These are phyloP conservation scores for Clavispora phyllophila DNA, from an alignment of 805 yeast species.

Conservation along the genomic window DNA sequence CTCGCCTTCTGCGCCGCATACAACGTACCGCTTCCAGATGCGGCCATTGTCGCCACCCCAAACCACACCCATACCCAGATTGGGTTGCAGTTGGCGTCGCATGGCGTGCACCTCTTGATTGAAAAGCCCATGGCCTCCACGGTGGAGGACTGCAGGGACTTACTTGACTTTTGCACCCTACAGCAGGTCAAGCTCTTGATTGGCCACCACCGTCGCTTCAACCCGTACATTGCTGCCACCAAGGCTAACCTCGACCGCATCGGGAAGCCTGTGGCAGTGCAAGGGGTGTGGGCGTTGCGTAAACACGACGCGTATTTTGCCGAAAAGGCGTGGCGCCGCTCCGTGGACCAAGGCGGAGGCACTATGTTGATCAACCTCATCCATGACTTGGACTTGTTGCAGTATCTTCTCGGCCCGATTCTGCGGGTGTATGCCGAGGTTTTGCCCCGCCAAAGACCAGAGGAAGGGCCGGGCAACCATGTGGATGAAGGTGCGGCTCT, in stretches of 20 bases:
- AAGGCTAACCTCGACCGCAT: slow-evolving; percentile 26
- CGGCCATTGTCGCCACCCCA: slow-evolving; percentile 39
- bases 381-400: slow-evolving; percentile 39
- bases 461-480: slow-evolving; percentile 14
- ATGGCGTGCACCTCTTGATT: slow-evolving; percentile 33
- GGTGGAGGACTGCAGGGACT: slow-evolving; percentile 29
- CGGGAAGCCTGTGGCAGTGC: slow-evolving; percentile 33
- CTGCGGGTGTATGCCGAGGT: slow-evolving; percentile 35
- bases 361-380: slow-evolving; percentile 36
- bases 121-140: slow-evolving; percentile 37
- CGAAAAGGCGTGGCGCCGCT: slow-evolving; percentile 37
- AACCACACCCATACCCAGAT: slow-evolving; percentile 36
- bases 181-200: slow-evolving; percentile 29
- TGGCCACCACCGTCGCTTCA: slow-evolving; percentile 41
- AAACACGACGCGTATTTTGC: slow-evolving; percentile 32
- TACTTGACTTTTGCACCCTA: slow-evolving; percentile 22
- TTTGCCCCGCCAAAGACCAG: slow-evolving; percentile 25
- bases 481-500: slow-evolving; percentile 42
- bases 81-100: slow-evolving; percentile 28
- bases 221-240: slow-evolving; percentile 36
- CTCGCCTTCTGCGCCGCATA: slow-evolving; percentile 14
- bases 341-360: slow-evolving; percentile 33
- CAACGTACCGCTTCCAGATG: slow-evolving; percentile 27
- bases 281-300: slow-evolving; percentile 37
- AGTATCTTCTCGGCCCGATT: slow-evolving; percentile 37